Evolutionary conservation across 1,284 basidiomycete genomes (phyloP), one percentile per base, ranked within the genome.

Genomic region (Ceratobasidium sp.): DNA sequence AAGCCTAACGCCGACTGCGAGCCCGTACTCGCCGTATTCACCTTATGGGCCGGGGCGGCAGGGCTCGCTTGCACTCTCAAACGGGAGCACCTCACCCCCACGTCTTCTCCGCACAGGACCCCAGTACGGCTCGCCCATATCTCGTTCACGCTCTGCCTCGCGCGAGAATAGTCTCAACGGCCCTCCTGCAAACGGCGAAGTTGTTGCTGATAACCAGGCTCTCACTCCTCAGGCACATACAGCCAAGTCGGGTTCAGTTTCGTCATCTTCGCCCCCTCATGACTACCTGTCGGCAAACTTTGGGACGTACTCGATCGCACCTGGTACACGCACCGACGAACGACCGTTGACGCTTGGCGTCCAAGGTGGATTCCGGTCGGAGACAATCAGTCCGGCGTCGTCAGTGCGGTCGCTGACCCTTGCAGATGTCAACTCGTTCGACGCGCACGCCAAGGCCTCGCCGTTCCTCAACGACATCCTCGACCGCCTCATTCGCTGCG

Each of bases 391-490:
- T 66, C 74, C 34, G 19, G 54, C 64, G 74, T 75, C 54, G 54
- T 75, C 66, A 59, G 64, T 54, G 62, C 41, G 71, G 31, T 93
- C 92, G 7, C 80, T 91, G 77, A 59, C 56, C 19, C 37, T 59
- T 6, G 92, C 92, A 16, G 88, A 86, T 58, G 90, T 89, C 88
- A 89, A 51, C 86, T 88, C 78, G 80, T 88, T 93, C 61, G 92
- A 94, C 77, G 82, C 86, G 9, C 91, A 92, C 78, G 86, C 94
- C 77, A 90, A 87, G 81, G 83, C 86, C 1, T 92, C 91, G 0
- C 89, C 92, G 2, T 81, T 92, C 76, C 88, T 95, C 76, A 88
- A 89, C 76, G 92, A 94, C 76, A 84, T 95, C 66, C 81, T 94
- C 43, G 91, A 92, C 76, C 89, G 93, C 41, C 85, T 95, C 54